A percentile compares a stretch with the other conserved stretches of the same genome.
Conservation (phyloP, 2,329 filamentous ascomycete species). For the Fusarium piperis region DNA sequence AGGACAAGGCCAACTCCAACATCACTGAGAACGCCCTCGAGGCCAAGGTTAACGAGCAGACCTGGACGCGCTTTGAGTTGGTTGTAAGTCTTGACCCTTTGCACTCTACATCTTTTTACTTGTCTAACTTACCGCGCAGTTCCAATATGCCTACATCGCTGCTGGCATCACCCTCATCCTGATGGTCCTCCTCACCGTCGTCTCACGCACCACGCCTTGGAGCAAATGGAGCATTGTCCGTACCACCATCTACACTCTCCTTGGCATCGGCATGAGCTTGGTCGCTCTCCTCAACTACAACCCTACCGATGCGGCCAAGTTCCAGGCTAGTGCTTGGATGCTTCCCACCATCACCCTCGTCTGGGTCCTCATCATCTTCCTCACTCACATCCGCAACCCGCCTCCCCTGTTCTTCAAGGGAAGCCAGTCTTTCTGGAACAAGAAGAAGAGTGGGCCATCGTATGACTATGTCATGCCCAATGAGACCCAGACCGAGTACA, state of each 20-base stretch:
- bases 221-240: conserved; percentile 47
- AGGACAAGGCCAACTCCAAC: conserved; percentile 28
- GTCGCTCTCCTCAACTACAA: conserved; percentile 41
- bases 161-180: conserved; percentile 46
- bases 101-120: too few species aligned
- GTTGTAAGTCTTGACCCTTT: conserved; percentile 40
- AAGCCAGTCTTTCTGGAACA: conserved; percentile 26
- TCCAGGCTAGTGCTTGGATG: conserved; percentile 45
- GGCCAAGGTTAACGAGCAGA: conserved; percentile 34
- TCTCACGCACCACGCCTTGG: conserved; percentile 45
- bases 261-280: conserved; percentile 45
- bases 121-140: conserved; percentile 35
- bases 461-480: conserved; percentile 24
- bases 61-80: conserved; percentile 41
- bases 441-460: conserved; percentile 6
- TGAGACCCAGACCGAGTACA: conserved; percentile 17
- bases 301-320: conserved; percentile 19
- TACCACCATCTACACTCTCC: conserved; percentile 41
- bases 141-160: conserved; percentile 48
- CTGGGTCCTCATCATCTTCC: conserved; percentile 45
- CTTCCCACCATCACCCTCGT: conserved; percentile 48
- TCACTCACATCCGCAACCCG: conserved; percentile 47
- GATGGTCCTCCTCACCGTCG: conserved; percentile 44
- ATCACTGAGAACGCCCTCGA: conserved; percentile 32
- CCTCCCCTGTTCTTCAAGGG: conserved; percentile 34